Evolutionary conservation across 441 rosid species (phyloP).

Genomic region (Populus hybrid): DNA sequence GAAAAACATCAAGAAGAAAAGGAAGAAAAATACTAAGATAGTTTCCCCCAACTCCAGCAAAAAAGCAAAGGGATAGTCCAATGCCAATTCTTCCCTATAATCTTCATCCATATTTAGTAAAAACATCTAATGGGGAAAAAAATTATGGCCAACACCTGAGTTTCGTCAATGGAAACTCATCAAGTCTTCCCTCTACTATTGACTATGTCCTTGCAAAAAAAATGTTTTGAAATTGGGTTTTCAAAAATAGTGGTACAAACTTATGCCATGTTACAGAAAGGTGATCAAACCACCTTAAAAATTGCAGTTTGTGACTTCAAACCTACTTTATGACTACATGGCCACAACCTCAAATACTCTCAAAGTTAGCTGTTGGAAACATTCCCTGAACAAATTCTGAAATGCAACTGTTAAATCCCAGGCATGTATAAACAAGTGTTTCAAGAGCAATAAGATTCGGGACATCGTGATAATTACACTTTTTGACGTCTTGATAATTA

Average conservation of each 20-base stretch:
- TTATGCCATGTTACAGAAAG: neutral
- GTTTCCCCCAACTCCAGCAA: neutral
- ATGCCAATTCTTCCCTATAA: neutral
- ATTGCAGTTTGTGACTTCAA: neutral
- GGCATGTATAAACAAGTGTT: neutral
- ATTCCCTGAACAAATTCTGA: neutral
- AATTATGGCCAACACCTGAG: neutral
- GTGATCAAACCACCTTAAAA: neutral
- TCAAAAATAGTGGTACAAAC: neutral
- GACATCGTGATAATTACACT: neutral
- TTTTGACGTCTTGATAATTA: neutral
- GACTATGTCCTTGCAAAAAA: neutral
- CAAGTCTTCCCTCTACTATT: neutral
- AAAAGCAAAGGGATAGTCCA: neutral
- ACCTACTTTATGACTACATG: neutral
- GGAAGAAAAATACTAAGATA: neutral
- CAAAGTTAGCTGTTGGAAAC: neutral
- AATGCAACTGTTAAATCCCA: neutral
- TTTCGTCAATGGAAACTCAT: neutral
- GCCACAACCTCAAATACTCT: neutral
- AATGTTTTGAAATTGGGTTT: neutral
- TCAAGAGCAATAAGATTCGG: neutral
- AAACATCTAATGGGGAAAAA: neutral
- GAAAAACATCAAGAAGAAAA: neutral
- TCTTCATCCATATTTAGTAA: neutral